Percentiles rank a stretch among this genome's conserved stretches.
Evolutionary conservation across 352 stramenopile genomes (phyloP).

Genomic region (Phytophthora tubulina): DNA sequence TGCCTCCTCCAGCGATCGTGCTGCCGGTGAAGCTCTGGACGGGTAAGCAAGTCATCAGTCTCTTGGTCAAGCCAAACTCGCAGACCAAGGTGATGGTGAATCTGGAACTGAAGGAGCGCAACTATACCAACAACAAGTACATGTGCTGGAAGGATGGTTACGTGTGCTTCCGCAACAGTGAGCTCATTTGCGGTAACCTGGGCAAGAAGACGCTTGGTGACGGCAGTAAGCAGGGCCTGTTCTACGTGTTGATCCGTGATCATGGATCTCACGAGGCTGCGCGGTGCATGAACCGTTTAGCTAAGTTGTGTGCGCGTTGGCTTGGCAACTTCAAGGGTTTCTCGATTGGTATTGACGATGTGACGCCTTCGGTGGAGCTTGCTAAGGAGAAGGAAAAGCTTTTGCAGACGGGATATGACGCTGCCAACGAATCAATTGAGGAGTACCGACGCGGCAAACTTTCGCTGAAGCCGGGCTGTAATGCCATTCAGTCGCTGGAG

Average conservation of each 20-base stretch:
- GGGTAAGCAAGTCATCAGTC: constrained; percentile 97
- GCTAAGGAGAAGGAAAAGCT: constrained; percentile 95
- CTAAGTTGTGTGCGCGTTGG: constrained; percentile 98
- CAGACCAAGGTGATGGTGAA: constrained; percentile 86
- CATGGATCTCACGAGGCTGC: constrained; percentile 93
- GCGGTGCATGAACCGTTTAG: constrained; percentile 98
- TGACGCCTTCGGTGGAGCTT: constrained; percentile 97
- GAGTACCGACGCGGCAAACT: constrained; percentile 96
- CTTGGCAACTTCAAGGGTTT: constrained; percentile 98
- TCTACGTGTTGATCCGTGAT: constrained; percentile 98
- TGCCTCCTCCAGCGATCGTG: constrained; percentile 80
- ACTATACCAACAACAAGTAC: constrained; percentile 95
- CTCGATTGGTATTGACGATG: constrained; percentile 99
- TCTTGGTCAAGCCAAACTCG: constrained; percentile 91
- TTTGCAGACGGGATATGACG: constrained; percentile 87
- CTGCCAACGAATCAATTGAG: constrained; percentile 93
- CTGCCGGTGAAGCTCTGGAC: constrained; percentile 95
- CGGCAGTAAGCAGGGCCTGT: constrained; percentile 97
- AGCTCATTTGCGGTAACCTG: constrained; percentile 98
- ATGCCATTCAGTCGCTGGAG: constrained; percentile 98
- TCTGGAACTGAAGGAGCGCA: constrained; percentile 95
- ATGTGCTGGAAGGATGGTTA: constrained; percentile 99
- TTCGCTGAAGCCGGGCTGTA: constrained; percentile 96
- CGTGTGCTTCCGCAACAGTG: constrained; percentile 96
- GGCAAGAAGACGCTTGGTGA: constrained; percentile 99